Conservation (phyloP, 331 rosid species). For the Pyrus hybrid region DNA sequence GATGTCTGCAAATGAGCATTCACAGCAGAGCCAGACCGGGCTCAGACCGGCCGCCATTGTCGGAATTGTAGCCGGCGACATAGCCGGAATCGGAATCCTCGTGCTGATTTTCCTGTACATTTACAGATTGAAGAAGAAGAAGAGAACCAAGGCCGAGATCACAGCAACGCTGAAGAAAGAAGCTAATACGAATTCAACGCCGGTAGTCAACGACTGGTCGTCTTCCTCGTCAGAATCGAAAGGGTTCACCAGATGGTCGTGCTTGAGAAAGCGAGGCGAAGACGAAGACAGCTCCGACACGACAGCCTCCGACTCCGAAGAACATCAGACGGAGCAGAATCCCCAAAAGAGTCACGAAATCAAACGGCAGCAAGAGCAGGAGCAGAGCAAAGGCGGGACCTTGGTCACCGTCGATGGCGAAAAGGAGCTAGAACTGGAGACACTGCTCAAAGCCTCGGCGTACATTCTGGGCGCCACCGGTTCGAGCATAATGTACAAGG, state of each 20-base stretch:
- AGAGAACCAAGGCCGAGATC: slow-evolving; percentile 14
- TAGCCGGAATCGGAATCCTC: slow-evolving; percentile 40
- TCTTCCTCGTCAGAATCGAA: slow-evolving; percentile 50
- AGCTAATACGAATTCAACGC: background rate
- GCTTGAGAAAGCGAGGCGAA: slow-evolving; percentile 54
- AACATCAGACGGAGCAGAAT: slow-evolving; percentile 2
- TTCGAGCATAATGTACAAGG: slow-evolving; percentile 94
- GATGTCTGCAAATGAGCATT: slow-evolving; percentile 7
- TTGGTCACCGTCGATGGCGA: slow-evolving; percentile 78
- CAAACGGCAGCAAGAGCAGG: slow-evolving; percentile 21
- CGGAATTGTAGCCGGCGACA: slow-evolving; percentile 70
- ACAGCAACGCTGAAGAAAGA: slow-evolving; percentile 25
- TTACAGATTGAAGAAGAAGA: slow-evolving; percentile 28
- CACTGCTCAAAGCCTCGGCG: slow-evolving; percentile 80
- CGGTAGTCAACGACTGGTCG: slow-evolving; percentile 32
- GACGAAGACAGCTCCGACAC: slow-evolving; percentile 49
- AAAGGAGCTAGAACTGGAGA: slow-evolving; percentile 66
- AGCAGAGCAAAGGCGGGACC: slow-evolving; percentile 45
- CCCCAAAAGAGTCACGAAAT: slow-evolving; percentile 12
- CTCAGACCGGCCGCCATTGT: slow-evolving; percentile 44
- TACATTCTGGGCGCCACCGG: slow-evolving; percentile 89
- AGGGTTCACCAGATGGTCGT: slow-evolving; percentile 82
- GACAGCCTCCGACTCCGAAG: slow-evolving; percentile 23
- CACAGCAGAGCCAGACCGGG: slow-evolving; percentile 19
- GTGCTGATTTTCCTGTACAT: slow-evolving; percentile 43